phyloP scores from a whole-genome alignment of 768 basidiomycete genomes.

The Lactarius tabidus region DNA sequence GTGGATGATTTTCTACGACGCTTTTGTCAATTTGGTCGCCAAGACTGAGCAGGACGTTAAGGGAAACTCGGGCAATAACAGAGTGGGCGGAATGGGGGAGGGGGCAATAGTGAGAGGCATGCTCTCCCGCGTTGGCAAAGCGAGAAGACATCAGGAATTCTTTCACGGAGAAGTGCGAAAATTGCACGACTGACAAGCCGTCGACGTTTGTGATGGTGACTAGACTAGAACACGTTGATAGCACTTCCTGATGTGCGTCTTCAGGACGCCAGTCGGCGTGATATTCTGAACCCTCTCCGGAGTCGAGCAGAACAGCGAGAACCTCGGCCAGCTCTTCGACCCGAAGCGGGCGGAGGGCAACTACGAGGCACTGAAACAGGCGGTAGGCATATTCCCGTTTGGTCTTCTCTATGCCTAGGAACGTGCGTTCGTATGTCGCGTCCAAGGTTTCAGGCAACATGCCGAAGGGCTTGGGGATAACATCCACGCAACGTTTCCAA shows the following conservation, averaged over 20 bases:
- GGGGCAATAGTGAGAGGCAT: not conserved
- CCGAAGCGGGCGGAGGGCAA: not conserved
- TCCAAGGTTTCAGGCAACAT: not conserved
- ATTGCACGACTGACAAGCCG: conserved; percentile 1
- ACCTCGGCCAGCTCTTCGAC: conserved; percentile 13
- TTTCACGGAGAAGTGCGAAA: conserved; percentile 10
- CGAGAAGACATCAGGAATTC: conserved; percentile 10
- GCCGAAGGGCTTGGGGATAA: not conserved
- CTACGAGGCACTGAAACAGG: conserved; percentile 15
- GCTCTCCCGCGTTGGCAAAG: not conserved
- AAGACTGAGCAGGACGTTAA: not conserved
- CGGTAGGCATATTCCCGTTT: not conserved
- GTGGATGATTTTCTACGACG: not conserved
- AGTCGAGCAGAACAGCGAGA: not conserved
- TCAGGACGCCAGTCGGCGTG: not conserved
- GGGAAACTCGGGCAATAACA: not conserved
- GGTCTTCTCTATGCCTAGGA: not conserved
- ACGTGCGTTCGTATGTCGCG: not conserved
- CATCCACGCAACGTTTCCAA: not conserved
- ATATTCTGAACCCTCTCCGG: not conserved
- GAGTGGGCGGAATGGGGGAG: not conserved
- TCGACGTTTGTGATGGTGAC: not conserved
- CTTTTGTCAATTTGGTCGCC: not conserved
- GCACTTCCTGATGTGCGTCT: not conserved
- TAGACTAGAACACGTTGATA: conserved; percentile 6